These are phyloP conservation scores for Rhamnella rubrinervis DNA, from an alignment of 331 rosid genomes.

Conservation along the genomic window DNA sequence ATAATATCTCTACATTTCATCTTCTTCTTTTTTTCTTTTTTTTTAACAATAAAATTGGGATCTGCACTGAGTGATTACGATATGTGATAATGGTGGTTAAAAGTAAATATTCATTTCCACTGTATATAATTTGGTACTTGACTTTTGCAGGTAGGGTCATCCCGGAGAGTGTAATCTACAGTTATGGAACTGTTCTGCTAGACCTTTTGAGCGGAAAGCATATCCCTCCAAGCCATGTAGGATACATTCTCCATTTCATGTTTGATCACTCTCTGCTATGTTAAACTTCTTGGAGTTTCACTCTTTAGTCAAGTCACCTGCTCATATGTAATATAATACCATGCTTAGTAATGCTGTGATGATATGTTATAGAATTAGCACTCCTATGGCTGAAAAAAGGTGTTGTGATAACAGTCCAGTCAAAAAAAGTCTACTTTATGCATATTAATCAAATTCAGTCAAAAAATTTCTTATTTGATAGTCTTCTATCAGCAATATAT, in stretches of 20 bases:
- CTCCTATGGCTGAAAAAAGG: no score
- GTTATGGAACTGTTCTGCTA: slow-evolving; percentile 31
- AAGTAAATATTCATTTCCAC: no score
- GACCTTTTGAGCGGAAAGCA: slow-evolving; percentile 36
- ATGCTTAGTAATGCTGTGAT: neutral
- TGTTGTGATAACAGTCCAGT: no score
- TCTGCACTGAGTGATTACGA: neutral
- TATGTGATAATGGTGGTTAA: neutral
- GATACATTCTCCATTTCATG: slow-evolving; percentile 20
- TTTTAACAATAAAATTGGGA: neutral
- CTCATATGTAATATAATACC: neutral
- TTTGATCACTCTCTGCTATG: neutral
- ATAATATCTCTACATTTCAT: neutral
- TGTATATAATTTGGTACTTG: neutral
- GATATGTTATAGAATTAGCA: neutral
- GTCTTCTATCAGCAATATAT: no score
- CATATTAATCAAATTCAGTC: no score
- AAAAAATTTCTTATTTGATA: no score
- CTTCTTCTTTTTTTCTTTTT: neutral
- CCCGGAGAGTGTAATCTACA: slow-evolving; percentile 35
- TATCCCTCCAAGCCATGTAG: slow-evolving; percentile 82
- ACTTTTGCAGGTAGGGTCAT: slow-evolving; percentile 27
- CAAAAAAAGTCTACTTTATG: no score
- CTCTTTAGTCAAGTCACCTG: neutral
- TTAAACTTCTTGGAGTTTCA: neutral